phyloP scores from a whole-genome alignment of 257 asterid genomes.

The Nicotiana paniculata region DNA sequence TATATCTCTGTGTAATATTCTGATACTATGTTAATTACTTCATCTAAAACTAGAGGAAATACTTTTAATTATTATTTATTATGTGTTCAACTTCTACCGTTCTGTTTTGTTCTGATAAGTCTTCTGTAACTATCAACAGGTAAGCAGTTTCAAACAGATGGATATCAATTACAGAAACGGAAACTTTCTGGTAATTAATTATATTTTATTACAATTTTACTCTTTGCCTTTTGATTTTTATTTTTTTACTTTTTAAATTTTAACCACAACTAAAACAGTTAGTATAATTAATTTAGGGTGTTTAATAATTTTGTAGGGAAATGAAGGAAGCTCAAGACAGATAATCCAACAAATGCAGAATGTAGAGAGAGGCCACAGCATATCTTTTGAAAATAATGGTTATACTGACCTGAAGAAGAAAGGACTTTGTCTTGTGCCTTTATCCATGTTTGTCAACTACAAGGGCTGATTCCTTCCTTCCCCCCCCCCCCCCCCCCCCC shows the following conservation, averaged over 20 bases:
- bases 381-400: conserved; percentile 18
- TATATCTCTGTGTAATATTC: too few species aligned
- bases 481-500: too few species aligned
- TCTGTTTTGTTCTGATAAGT: not conserved
- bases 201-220: not conserved
- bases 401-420: conserved; percentile 35
- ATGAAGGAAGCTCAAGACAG: conserved; percentile 6
- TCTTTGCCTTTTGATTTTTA: not conserved
- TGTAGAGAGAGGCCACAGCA: conserved; percentile 16
- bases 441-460: conserved; percentile 37
- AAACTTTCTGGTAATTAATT: conserved; percentile 26
- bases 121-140: conserved; percentile 22
- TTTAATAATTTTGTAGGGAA: conserved; percentile 27
- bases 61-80: not conserved
- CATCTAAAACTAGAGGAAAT: not conserved
- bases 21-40: not conserved
- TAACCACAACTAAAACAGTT: too few species aligned
- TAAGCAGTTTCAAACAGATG: conserved; percentile 32
- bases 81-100: not conserved
- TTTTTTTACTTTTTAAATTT: not conserved
- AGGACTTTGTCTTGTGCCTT: conserved; percentile 54
- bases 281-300: not conserved
- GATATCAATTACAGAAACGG: conserved; percentile 27
- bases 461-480: conserved; percentile 10
- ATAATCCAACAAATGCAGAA: conserved; percentile 7